A percentile compares a stretch with the other conserved stretches of the same genome.
These are phyloP conservation scores for Verruconis gallopava DNA, from an alignment of 2,329 filamentous ascomycete species.

Conservation along the genomic window DNA sequence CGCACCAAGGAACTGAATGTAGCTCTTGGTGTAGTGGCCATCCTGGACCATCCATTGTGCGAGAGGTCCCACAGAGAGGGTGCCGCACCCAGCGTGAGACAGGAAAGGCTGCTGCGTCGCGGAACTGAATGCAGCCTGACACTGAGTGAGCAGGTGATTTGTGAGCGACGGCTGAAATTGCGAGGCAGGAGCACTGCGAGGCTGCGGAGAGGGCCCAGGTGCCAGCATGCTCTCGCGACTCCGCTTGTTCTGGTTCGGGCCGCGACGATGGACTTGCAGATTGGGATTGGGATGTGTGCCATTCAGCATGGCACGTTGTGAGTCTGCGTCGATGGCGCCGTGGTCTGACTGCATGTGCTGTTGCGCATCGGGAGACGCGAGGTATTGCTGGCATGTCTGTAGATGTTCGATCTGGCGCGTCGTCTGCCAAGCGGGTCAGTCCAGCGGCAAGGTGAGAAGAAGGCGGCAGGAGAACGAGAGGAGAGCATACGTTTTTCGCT, in stretches of 20 bases:
- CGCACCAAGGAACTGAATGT: slow-evolving; percentile 54
- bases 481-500: slow-evolving; percentile 29
- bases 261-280: slow-evolving; percentile 31
- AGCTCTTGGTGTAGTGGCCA: slow-evolving; percentile 56
- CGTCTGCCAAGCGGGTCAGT: slow-evolving; percentile 16
- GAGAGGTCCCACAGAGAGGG: slow-evolving; percentile 41
- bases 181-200: slow-evolving; percentile 15
- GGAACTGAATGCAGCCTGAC: slow-evolving; percentile 32
- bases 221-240: slow-evolving; percentile 23
- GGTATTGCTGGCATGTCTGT: slow-evolving; percentile 31
- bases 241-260: slow-evolving; percentile 27
- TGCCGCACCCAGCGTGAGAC: slow-evolving; percentile 48
- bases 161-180: slow-evolving; percentile 38
- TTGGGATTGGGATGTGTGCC: slow-evolving; percentile 37
- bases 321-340: slow-evolving; percentile 8
- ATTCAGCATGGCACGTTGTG: slow-evolving; percentile 25
- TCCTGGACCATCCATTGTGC: slow-evolving; percentile 60
- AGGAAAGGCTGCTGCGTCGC: slow-evolving; percentile 59
- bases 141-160: slow-evolving; percentile 40
- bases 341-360: slow-evolving; percentile 16
- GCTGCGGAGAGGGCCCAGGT: slow-evolving; percentile 10
- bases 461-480: background rate
- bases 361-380: slow-evolving; percentile 31
- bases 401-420: slow-evolving; percentile 39
- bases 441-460: too few species aligned